Percentiles rank a stretch among this genome's conserved stretches.
Evolutionary conservation across 73 alveolate species (phyloP).

Genomic region (Paramecium tetraurelia): DNA sequence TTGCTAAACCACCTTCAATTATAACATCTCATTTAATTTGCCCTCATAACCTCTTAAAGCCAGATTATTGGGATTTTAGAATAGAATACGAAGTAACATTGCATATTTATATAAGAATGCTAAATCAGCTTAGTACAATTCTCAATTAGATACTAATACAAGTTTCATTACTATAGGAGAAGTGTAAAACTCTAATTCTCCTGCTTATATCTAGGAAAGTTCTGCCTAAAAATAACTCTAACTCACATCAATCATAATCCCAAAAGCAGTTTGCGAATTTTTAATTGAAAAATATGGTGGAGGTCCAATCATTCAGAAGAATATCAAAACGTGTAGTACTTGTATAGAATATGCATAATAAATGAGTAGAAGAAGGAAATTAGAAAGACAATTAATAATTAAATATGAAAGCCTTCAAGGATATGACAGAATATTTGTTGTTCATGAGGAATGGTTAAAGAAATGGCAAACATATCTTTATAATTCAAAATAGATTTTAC

Average conservation of each 20-base stretch:
- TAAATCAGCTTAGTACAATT: background rate
- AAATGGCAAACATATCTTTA: constrained; percentile 22
- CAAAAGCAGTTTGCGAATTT: background rate
- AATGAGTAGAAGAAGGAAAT: constrained; percentile 46
- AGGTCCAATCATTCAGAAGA: background rate
- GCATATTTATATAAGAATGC: background rate
- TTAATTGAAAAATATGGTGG: constrained; percentile 44
- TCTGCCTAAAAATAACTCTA: background rate
- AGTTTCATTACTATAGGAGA: background rate
- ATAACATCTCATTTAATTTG: constrained; percentile 35
- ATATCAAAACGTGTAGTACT: background rate
- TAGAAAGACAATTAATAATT: background rate
- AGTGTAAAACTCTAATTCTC: background rate
- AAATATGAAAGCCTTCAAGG: background rate
- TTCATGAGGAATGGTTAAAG: constrained; percentile 33
- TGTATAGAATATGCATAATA: constrained; percentile 15
- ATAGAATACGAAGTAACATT: background rate
- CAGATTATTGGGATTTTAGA: constrained; percentile 54
- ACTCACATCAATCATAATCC: background rate
- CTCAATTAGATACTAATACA: background rate
- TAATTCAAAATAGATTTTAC: background rate
- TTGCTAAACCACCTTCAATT: background rate
- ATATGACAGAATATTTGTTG: background rate
- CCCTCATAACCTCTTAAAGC: background rate
- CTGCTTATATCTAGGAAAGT: background rate